A percentile compares a stretch with the other conserved stretches of the same genome.
Conservation (phyloP, 257 asterid species). For the Thymus quinquecostatus region DNA sequence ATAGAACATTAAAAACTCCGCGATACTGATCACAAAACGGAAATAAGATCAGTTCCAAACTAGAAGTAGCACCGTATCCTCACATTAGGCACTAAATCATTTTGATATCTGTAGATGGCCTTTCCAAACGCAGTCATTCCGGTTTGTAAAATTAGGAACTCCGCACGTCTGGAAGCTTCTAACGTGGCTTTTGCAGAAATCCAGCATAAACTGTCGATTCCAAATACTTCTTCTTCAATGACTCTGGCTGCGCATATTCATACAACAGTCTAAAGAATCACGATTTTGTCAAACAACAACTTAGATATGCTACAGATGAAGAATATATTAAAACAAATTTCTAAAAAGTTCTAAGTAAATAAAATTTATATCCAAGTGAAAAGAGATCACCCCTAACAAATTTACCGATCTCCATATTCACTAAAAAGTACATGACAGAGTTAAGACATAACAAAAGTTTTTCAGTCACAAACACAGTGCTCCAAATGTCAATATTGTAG, state of each 20-base stretch:
- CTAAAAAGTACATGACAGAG: no score
- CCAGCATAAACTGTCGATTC: constrained; percentile 91
- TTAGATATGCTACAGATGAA: background rate
- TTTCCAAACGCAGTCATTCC: constrained; percentile 99
- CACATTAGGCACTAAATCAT: constrained; percentile 93
- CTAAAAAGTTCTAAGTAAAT: background rate
- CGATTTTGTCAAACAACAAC: background rate
- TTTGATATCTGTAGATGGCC: constrained; percentile 76
- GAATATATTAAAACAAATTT: background rate
- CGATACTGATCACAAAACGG: constrained; percentile 12
- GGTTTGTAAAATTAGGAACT: constrained; percentile 81
- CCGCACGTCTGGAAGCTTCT: constrained; percentile 87
- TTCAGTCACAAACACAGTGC: constrained; percentile 6
- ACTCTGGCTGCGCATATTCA: constrained; percentile 79
- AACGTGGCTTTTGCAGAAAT: constrained; percentile 86
- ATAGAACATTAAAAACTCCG: background rate
- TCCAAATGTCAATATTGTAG: background rate
- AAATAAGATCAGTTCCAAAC: constrained; percentile 25
- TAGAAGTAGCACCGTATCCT: constrained; percentile 33
- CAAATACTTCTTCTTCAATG: constrained; percentile 96
- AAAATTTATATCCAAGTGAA: background rate
- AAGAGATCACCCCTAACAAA: constrained; percentile 7
- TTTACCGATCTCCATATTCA: background rate
- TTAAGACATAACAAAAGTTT: background rate
- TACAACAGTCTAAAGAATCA: constrained; percentile 14